Base-by-base conservation (phyloP, 306 rosid species). In the Albizia julibrissin region DNA sequence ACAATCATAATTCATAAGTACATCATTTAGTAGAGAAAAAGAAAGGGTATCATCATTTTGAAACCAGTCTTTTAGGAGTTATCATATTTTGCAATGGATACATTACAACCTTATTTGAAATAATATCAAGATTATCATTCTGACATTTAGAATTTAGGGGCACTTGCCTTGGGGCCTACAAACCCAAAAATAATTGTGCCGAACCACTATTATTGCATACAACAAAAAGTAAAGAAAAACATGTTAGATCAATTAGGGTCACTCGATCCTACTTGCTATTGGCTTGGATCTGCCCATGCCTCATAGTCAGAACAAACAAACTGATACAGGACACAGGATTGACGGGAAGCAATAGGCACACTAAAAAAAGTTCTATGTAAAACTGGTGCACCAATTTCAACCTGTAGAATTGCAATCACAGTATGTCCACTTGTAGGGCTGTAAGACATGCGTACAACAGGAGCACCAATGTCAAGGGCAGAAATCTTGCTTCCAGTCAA, bases 401-500 rank as follows among this genome's bases (percentile, higher is more conserved):
- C 98, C 98, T 92, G 94, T 75, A 92, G 93, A 43, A 95, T 88
- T 42, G 94, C 98, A 68, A 95, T 84, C 80, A 95, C 97, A 67
- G 96, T 87, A 89, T 93, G 99, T 59, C 91, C 98, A 84, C 91
- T 87, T 31, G 96, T 93, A 72, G 97, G 97, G 81, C 96, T 91
- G 80, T 95, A 95, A 70, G 94, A 84, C 99, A 95, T 95, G 71
- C 97, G 96, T 14, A 93, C 98, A 81, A 89, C 94, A 61, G 97
- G 98, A 40, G 94, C 91, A 69, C 98, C 99, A 77, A 95, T 89
- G 81, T 95, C 90, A 86, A 95, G 92, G 73, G 94, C 89, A 29
- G 99, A 88, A 77, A 92, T 89, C 91, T 92, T 95, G 93, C 93
- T 84, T 82, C 99, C 99, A 29, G 99, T 93, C 79, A 93, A 83